Evolutionary conservation across 495 filamentous ascomycete genomes (phyloP).

Genomic region (Aspergillus nidulans): DNA sequence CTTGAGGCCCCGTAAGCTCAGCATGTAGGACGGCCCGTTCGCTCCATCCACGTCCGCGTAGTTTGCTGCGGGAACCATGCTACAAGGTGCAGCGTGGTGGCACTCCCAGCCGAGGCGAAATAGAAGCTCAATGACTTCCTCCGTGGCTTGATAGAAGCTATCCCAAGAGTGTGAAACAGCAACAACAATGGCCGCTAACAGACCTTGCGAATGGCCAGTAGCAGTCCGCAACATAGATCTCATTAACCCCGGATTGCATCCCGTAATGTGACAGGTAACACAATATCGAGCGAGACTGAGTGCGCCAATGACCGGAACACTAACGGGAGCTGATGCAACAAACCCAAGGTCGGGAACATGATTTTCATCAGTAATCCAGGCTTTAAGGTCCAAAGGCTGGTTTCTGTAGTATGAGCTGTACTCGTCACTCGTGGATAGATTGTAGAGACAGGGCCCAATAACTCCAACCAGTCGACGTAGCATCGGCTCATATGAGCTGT

Average conservation of each 20-base stretch:
- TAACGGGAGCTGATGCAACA: conserved; percentile 27
- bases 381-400: conserved; percentile 13
- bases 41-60: background rate
- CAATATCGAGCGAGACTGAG: conserved; percentile 26
- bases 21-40: conserved; percentile 16
- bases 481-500: conserved; percentile 18
- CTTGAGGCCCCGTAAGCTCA: conserved; percentile 14
- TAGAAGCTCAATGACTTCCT: conserved; percentile 8
- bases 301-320: conserved; percentile 29
- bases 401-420: conserved; percentile 9
- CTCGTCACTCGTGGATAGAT: conserved; percentile 11
- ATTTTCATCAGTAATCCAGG: conserved; percentile 20
- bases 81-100: conserved; percentile 15
- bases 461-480: conserved; percentile 10
- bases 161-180: conserved; percentile 27
- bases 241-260: conserved; percentile 22
- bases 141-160: conserved; percentile 17
- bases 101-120: conserved; percentile 22
- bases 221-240: conserved; percentile 18
- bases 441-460: conserved; percentile 14
- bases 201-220: conserved; percentile 33
- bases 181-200: conserved; percentile 24
- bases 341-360: conserved; percentile 14
- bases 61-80: background rate
- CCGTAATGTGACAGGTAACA: conserved; percentile 23